These are phyloP conservation scores for Aleurites moluccanus DNA, from an alignment of 441 rosid species.

Conservation along the genomic window DNA sequence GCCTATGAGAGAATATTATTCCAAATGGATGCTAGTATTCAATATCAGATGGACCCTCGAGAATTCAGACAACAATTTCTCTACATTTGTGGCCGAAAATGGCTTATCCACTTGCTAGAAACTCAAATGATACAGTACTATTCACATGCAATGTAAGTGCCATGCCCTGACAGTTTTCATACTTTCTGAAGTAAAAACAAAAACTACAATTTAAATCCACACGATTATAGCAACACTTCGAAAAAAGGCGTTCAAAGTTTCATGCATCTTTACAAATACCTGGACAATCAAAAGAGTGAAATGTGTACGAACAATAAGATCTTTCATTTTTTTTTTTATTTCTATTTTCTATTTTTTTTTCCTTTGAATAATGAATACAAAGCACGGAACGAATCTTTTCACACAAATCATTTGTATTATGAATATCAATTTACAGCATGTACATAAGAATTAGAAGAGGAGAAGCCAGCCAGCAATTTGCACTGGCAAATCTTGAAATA, in stretches of 20 bases:
- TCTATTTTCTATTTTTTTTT: constrained; percentile 20
- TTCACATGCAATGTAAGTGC: not conserved
- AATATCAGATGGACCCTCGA: too few relatives aligned
- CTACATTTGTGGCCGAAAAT: too few relatives aligned
- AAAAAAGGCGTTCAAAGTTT: constrained; percentile 5
- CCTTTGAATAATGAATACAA: constrained; percentile 43
- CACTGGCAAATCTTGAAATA: constrained; percentile 36
- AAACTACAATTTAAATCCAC: constrained; percentile 3
- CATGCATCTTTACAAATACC: constrained; percentile 14
- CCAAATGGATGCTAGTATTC: not conserved
- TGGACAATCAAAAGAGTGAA: too few relatives aligned
- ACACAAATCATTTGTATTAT: constrained; percentile 51
- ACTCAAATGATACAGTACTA: too few relatives aligned
- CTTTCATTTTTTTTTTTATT: not conserved
- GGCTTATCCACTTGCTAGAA: too few relatives aligned
- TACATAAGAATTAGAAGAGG: constrained; percentile 48
- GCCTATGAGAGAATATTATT: not conserved
- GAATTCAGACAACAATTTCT: too few relatives aligned
- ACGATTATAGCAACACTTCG: not conserved
- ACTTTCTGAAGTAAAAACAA: not conserved
- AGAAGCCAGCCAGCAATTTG: constrained; percentile 33
- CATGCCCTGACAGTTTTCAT: not conserved
- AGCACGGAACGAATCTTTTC: constrained; percentile 47
- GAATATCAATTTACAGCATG: constrained; percentile 67
- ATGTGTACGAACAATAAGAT: too few relatives aligned